A percentile compares a stretch with the other conserved stretches of the same genome.
Conservation (phyloP, 2,329 filamentous ascomycete genomes). For the Tricladium varicosporioides region DNA sequence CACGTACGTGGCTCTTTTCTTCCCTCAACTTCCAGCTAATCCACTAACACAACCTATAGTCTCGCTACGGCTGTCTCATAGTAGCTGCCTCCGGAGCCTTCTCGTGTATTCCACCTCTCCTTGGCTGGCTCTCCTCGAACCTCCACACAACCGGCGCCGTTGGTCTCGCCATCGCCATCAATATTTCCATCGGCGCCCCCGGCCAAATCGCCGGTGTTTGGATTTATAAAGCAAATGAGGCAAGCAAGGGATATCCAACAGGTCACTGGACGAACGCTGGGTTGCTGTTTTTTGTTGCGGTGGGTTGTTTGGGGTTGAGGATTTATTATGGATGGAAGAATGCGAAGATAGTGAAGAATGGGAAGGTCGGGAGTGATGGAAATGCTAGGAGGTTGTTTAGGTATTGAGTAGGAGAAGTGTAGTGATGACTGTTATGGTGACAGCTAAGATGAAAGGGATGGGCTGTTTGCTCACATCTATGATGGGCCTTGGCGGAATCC, state of each 20-base stretch:
- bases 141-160: constrained; percentile 62
- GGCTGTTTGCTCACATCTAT: no score
- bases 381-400: no score
- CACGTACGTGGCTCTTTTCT: constrained; percentile 31
- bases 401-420: no score
- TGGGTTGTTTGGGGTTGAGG: constrained; percentile 52
- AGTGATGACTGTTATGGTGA: no score
- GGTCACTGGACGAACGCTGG: constrained; percentile 68
- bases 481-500: no score
- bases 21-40: background rate
- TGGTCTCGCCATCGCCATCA: constrained; percentile 68
- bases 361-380: background rate
- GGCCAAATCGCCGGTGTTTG: constrained; percentile 72
- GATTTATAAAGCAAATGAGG: constrained; percentile 68
- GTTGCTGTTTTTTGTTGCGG: constrained; percentile 56
- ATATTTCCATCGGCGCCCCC: constrained; percentile 65
- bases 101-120: constrained; percentile 64
- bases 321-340: constrained; percentile 54
- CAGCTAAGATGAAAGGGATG: no score
- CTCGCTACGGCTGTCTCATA: constrained; percentile 69
- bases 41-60: constrained; percentile 22
- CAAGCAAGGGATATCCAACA: constrained; percentile 60
- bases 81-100: constrained; percentile 66
- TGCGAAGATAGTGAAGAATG: constrained; percentile 20
- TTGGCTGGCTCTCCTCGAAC: constrained; percentile 44